Percentiles rank a stretch among this genome's conserved stretches.
phyloP scores from a whole-genome alignment of 129 eudicot species.

The Pittosporum tobira region DNA sequence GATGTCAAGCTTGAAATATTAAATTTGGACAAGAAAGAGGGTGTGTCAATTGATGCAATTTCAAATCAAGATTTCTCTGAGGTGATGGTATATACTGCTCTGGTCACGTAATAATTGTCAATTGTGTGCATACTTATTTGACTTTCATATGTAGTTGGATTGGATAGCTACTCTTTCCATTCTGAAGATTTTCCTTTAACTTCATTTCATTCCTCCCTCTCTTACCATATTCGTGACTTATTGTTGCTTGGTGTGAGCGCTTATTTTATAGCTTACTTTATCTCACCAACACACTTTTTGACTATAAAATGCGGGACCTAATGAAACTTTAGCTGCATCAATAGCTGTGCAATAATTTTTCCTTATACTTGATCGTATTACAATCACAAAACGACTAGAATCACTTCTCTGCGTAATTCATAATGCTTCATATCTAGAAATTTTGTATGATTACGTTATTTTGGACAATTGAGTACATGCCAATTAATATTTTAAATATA shows the following conservation, averaged over 20 bases:
- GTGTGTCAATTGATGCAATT: conserved; percentile 54
- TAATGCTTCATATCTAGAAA: too few relatives aligned
- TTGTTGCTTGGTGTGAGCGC: background rate
- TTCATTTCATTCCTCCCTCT: background rate
- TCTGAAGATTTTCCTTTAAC: background rate
- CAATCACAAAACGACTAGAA: background rate
- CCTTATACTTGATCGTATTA: too few relatives aligned
- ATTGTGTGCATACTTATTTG: conserved; percentile 1
- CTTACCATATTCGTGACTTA: background rate
- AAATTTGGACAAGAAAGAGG: conserved; percentile 86
- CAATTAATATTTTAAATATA: too few relatives aligned
- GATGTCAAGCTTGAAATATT: conserved; percentile 72
- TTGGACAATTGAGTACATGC: too few relatives aligned
- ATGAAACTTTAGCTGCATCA: too few relatives aligned
- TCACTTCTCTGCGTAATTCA: too few relatives aligned
- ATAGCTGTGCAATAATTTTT: background rate
- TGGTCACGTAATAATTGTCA: conserved; percentile 3
- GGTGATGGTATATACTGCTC: conserved; percentile 26
- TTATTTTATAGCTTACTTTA: background rate
- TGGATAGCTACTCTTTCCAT: background rate
- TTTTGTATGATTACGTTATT: too few relatives aligned
- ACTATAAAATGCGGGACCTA: background rate
- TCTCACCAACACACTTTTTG: background rate
- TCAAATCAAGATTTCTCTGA: conserved; percentile 86
- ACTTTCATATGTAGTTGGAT: background rate